Conservation (phyloP, 345 rosid species). For the Litchi chinensis region DNA sequence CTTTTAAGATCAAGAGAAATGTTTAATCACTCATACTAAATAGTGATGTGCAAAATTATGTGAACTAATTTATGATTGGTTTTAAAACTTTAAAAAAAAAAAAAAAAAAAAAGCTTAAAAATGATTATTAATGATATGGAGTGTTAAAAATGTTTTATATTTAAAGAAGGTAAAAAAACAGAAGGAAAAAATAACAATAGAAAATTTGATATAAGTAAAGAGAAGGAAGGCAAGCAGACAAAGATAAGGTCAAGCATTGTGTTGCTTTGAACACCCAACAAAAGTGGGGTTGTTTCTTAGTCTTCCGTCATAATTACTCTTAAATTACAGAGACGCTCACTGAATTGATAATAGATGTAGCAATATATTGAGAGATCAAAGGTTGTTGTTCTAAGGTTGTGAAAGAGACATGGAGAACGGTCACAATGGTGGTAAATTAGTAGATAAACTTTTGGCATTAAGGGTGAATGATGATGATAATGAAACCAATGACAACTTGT, state of each 20-base stretch:
- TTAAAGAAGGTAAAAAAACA: too few relatives aligned
- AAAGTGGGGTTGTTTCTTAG: neutral
- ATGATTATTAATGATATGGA: too few relatives aligned
- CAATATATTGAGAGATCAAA: neutral
- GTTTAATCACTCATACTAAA: too few relatives aligned
- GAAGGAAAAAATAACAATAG: neutral
- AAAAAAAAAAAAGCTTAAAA: too few relatives aligned
- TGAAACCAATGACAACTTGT: constrained; percentile 60
- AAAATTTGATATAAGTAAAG: neutral
- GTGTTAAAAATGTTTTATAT: too few relatives aligned
- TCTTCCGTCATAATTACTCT: neutral
- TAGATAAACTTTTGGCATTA: constrained; percentile 58
- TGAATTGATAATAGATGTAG: neutral
- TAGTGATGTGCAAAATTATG: too few relatives aligned
- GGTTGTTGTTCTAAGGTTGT: neutral
- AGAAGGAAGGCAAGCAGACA: neutral
- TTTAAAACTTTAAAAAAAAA: too few relatives aligned
- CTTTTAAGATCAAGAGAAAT: too few relatives aligned
- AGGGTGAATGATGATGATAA: constrained; percentile 36
- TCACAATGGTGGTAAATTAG: constrained; percentile 48
- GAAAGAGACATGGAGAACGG: constrained; percentile 74
- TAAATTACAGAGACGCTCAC: constrained; percentile 8
- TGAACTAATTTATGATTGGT: too few relatives aligned
- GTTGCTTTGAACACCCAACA: neutral
- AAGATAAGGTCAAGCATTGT: neutral